These are phyloP conservation scores for Diddensiella transvaalensis DNA, from an alignment of 805 yeast genomes.

Conservation along the genomic window DNA sequence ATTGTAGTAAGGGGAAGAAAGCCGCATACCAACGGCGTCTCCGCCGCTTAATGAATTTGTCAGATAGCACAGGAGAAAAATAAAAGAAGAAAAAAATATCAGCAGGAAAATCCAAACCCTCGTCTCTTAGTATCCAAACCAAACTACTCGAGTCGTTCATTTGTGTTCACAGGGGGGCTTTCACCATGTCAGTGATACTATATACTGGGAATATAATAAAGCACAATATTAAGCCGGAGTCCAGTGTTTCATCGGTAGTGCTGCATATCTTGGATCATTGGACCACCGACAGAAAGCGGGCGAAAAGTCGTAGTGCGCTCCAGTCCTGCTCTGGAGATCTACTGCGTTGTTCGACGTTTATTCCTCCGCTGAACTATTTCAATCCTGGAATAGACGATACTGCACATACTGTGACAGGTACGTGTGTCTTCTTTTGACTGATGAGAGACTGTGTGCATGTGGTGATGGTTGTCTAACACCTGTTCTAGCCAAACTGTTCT, in stretches of 20 bases:
- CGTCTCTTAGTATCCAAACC: too few species aligned
- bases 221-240: conserved; percentile 8
- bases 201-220: conserved; percentile 8
- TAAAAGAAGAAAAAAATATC: not conserved
- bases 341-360: not conserved
- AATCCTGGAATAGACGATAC: not conserved
- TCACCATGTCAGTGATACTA: conserved; percentile 3
- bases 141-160: not conserved
- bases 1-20: too few species aligned
- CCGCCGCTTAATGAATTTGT: not conserved
- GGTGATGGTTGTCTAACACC: too few species aligned
- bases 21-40: too few species aligned
- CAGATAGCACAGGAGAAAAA: not conserved
- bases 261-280: conserved; percentile 12
- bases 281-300: not conserved
- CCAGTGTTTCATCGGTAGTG: conserved; percentile 1
- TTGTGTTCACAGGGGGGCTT: too few species aligned
- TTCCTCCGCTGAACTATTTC: not conserved
- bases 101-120: not conserved
- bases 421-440: not conserved
- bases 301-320: not conserved
- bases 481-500: conserved; percentile 3
- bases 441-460: too few species aligned
- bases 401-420: not conserved
- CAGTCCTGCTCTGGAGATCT: not conserved